Percentiles rank a stretch among this genome's conserved stretches.
phyloP scores from a whole-genome alignment of 2,329 filamentous ascomycete species.

The Ophiostoma novo-ulmi region DNA sequence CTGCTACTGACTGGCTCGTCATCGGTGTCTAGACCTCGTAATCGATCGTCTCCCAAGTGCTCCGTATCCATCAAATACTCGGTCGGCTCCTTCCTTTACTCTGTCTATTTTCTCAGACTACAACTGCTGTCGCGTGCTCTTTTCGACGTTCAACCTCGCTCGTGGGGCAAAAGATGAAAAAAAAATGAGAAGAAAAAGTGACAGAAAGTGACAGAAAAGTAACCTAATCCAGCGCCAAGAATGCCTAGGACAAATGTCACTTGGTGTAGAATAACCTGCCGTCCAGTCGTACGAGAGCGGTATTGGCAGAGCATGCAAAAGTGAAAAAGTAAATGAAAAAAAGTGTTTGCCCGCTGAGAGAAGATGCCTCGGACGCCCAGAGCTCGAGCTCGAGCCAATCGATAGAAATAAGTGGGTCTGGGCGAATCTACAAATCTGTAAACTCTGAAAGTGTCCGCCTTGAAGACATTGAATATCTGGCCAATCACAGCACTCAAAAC shows the following conservation, averaged over 20 bases:
- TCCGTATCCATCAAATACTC: not conserved
- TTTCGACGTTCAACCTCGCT: slow-evolving; percentile 16
- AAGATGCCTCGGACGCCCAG: not conserved
- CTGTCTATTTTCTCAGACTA: not conserved
- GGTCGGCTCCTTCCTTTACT: not conserved
- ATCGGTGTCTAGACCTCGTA: not conserved
- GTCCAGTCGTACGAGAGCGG: not conserved
- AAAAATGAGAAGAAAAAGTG: not conserved
- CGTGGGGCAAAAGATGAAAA: not conserved
- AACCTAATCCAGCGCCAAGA: slow-evolving; percentile 13
- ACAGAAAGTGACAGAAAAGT: not conserved
- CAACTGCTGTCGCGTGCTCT: slow-evolving; percentile 16
- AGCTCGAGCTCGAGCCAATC: not conserved
- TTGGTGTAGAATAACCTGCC: not conserved
- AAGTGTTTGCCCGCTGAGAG: not conserved
- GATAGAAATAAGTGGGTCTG: slow-evolving; percentile 7
- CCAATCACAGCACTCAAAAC: slow-evolving; percentile 23
- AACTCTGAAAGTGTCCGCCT: not conserved
- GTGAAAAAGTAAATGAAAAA: not conserved
- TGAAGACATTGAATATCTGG: not conserved
- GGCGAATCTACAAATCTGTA: slow-evolving; percentile 12
- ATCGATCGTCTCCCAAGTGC: not conserved
- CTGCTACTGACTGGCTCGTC: not conserved
- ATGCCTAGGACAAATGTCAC: not conserved
- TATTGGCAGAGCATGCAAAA: not conserved